These are phyloP conservation scores for Berberis vulgaris DNA, from an alignment of 164 flowering plant species.

Conservation along the genomic window DNA sequence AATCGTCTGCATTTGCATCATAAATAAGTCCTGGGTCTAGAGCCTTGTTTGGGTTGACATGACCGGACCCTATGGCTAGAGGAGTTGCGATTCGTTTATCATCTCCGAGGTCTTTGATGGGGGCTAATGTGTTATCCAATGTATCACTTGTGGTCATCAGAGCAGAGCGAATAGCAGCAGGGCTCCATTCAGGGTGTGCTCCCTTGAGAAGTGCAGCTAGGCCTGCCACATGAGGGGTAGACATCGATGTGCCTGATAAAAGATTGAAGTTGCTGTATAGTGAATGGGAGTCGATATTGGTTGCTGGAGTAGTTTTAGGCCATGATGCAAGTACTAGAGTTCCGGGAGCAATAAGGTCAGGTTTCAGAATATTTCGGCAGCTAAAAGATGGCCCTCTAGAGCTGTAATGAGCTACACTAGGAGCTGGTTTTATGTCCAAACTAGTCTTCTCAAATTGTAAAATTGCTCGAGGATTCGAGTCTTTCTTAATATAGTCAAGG, in stretches of 20 bases:
- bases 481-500: slow-evolving; percentile 23
- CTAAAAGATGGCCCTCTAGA: slow-evolving; percentile 31
- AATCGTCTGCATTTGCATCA: slow-evolving; percentile 33
- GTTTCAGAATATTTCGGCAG: slow-evolving; percentile 49
- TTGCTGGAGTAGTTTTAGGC: slow-evolving; percentile 23
- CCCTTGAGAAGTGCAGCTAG: slow-evolving; percentile 49
- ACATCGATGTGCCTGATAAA: slow-evolving; percentile 64
- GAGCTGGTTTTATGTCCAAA: slow-evolving; percentile 41
- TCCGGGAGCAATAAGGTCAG: slow-evolving; percentile 63
- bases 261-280: slow-evolving; percentile 36
- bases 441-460: slow-evolving; percentile 28
- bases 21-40: slow-evolving; percentile 65
- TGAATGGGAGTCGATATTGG: background rate
- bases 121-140: slow-evolving; percentile 30
- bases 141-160: slow-evolving; percentile 54
- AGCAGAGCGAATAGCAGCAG: slow-evolving; percentile 67
- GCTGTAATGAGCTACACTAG: slow-evolving; percentile 44
- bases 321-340: slow-evolving; percentile 42
- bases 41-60: slow-evolving; percentile 58
- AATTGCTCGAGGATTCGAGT: slow-evolving; percentile 23
- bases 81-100: slow-evolving; percentile 33
- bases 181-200: slow-evolving; percentile 64
- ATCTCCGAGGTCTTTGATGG: slow-evolving; percentile 30
- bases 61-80: slow-evolving; percentile 62
- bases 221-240: slow-evolving; percentile 67